Conservation (phyloP, 345 rosid species). For the Schrenkiella parvula region DNA sequence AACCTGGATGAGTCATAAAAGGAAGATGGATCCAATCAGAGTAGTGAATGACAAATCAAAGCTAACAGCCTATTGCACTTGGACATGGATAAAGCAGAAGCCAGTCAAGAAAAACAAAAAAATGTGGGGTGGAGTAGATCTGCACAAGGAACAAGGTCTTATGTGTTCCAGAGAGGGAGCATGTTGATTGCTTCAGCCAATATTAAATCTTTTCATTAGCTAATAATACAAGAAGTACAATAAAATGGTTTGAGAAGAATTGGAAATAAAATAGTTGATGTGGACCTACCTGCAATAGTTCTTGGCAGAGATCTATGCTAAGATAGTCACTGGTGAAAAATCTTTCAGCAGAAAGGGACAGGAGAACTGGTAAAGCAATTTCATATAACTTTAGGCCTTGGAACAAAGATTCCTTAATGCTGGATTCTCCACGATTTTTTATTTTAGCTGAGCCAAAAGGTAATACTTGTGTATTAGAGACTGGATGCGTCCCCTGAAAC, state of each 20-base stretch:
- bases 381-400: constrained; percentile 62
- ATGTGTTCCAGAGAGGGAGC: constrained; percentile 5
- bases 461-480: constrained; percentile 38
- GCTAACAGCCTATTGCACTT: background rate
- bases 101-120: background rate
- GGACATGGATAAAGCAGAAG: constrained; percentile 13
- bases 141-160: background rate
- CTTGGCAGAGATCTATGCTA: constrained; percentile 62
- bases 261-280: constrained; percentile 10
- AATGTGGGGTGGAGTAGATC: constrained; percentile 4
- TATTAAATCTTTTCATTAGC: background rate
- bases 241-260: background rate
- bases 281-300: constrained; percentile 65
- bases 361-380: constrained; percentile 81
- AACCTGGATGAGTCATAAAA: constrained; percentile 46
- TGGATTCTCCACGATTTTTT: constrained; percentile 41
- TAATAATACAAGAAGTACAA: background rate
- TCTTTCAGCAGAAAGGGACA: constrained; percentile 64
- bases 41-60: background rate
- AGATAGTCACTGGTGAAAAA: constrained; percentile 63
- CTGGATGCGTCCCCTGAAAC: constrained; percentile 58
- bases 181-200: constrained; percentile 8
- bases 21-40: constrained; percentile 7
- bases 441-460: constrained; percentile 39
- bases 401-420: constrained; percentile 43